Evolutionary conservation across 2,329 filamentous ascomycete genomes (phyloP).

Genomic region (Gliomastix tumulicola): DNA sequence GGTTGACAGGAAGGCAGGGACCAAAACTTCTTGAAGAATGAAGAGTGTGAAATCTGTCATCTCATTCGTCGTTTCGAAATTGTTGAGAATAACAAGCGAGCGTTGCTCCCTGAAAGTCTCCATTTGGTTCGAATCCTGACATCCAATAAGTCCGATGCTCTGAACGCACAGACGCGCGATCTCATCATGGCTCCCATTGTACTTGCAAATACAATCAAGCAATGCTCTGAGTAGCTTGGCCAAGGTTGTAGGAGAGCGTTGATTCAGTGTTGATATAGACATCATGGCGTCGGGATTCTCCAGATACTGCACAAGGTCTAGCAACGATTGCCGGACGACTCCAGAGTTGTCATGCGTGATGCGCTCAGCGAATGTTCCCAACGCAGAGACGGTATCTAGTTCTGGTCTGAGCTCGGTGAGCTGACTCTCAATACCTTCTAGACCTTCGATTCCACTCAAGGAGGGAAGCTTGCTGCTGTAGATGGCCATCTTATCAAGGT

Average conservation of each 20-base stretch:
- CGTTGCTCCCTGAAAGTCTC: conserved; percentile 72
- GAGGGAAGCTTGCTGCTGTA: conserved; percentile 74
- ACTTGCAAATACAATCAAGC: conserved; percentile 78
- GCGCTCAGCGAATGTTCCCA: conserved; percentile 66
- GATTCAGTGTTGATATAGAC: conserved; percentile 71
- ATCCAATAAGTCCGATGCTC: conserved; percentile 83
- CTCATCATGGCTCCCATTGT: conserved; percentile 58
- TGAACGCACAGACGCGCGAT: conserved; percentile 71
- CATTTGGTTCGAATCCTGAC: conserved; percentile 82
- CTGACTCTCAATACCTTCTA: conserved; percentile 61
- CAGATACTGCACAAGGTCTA: conserved; percentile 70
- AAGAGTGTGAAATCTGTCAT: conserved; percentile 81
- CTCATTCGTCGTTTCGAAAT: conserved; percentile 74
- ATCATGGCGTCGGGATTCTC: conserved; percentile 68
- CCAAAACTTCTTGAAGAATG: conserved; percentile 77
- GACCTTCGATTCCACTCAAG: conserved; percentile 59
- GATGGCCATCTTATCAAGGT: conserved; percentile 45
- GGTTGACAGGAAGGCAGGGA: conserved; percentile 85
- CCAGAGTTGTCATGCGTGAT: conserved; percentile 77
- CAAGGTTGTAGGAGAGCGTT: conserved; percentile 74
- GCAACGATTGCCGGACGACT: conserved; percentile 75
- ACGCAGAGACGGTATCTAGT: conserved; percentile 43
- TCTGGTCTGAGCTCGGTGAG: conserved; percentile 57
- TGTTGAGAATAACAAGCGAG: conserved; percentile 80
- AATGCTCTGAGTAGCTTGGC: conserved; percentile 67